These are phyloP conservation scores for Astrothelium macrocarpum DNA, from an alignment of 495 filamentous ascomycete genomes.

Conservation along the genomic window DNA sequence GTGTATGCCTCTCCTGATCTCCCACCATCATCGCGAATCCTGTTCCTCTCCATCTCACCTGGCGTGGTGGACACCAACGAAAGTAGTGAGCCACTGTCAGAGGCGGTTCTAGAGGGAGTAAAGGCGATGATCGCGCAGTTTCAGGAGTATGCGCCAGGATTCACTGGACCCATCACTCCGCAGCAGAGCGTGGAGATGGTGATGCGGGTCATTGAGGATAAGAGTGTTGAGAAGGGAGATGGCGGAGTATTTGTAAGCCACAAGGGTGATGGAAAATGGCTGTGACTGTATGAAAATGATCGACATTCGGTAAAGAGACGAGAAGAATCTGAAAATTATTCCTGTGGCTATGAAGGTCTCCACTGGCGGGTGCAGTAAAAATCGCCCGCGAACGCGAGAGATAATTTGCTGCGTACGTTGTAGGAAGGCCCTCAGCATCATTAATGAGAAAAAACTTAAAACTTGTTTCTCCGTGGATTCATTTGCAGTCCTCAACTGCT, in stretches of 20 bases:
- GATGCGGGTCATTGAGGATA: slow-evolving; percentile 17
- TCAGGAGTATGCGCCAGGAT: slow-evolving; percentile 17
- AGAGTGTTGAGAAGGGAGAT: slow-evolving; percentile 14
- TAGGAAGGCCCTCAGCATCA: no score
- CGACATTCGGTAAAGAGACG: no score
- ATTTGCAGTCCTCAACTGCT: no score
- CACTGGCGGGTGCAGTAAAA: no score
- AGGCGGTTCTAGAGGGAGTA: slow-evolving; percentile 6
- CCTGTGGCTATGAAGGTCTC: no score
- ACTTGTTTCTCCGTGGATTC: no score
- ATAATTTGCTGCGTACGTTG: no score
- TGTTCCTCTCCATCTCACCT: slow-evolving; percentile 19
- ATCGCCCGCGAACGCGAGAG: no score
- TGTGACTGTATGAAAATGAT: slow-evolving; percentile 14
- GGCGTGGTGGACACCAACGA: slow-evolving; percentile 19
- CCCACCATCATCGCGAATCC: slow-evolving; percentile 18
- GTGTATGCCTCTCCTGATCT: slow-evolving; percentile 3
- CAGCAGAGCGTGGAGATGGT: slow-evolving; percentile 17
- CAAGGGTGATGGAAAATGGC: slow-evolving; percentile 20
- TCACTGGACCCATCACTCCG: slow-evolving; percentile 21
- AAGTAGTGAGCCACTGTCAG: background rate
- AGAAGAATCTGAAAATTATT: no score
- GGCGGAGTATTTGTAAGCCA: slow-evolving; percentile 21
- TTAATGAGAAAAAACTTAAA: no score
- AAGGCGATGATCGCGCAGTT: slow-evolving; percentile 17